Conservation (phyloP, 805 yeast species). For the Spathaspora arborariae region DNA sequence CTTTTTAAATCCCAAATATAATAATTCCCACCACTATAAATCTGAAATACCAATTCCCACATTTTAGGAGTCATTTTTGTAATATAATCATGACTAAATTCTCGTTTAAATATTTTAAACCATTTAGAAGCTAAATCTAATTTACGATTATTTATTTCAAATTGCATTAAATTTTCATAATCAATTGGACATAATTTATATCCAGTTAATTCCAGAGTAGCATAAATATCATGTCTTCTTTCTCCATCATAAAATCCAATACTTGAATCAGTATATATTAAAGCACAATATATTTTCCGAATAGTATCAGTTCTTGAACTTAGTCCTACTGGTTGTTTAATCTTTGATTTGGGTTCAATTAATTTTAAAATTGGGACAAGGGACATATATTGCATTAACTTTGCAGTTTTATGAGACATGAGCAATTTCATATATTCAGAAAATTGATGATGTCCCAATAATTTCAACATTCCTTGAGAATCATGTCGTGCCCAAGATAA, state of each 20-base stretch:
- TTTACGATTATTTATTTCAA: constrained; percentile 34
- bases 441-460: constrained; percentile 4
- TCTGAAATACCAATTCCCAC: constrained; percentile 34
- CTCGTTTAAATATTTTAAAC: constrained; percentile 30
- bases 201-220: constrained; percentile 11
- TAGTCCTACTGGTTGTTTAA: constrained; percentile 13
- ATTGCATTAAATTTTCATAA: constrained; percentile 34
- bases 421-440: constrained; percentile 5
- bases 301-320: constrained; percentile 8
- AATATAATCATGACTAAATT: constrained; percentile 12
- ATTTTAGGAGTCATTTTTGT: constrained; percentile 25
- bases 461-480: constrained; percentile 4
- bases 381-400: not conserved
- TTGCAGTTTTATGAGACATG: not conserved
- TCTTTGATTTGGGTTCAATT: not conserved
- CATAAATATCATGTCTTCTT: constrained; percentile 15
- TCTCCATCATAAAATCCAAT: constrained; percentile 17
- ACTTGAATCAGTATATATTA: constrained; percentile 15
- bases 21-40: constrained; percentile 30
- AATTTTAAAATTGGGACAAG: constrained; percentile 7
- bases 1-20: constrained; percentile 25
- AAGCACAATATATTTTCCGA: constrained; percentile 21
- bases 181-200: constrained; percentile 21
- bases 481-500: constrained; percentile 5
- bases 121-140: constrained; percentile 38